Base-by-base conservation (phyloP, 129 eudicot species). In the Scalesia atractyloides region DNA sequence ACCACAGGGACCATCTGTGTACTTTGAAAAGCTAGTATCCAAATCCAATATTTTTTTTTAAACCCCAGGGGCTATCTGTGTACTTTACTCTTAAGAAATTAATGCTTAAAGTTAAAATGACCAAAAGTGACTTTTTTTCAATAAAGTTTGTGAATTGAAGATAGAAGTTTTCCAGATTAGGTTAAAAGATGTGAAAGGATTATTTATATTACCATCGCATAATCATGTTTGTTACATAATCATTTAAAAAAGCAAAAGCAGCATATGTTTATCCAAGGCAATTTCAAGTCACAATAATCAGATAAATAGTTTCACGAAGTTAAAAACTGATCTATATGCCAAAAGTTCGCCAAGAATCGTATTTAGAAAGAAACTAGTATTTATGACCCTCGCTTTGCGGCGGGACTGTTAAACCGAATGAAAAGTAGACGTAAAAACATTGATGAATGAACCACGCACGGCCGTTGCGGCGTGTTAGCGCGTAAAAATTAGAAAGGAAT, bases 241-340 rank as follows among this genome's bases (percentile, higher is more conserved):
- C n/a, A n/a, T n/a, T n/a, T n/a, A n/a, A n/a, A n/a, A 56, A 57
- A 22, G 22, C 9, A 57, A 57, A 57, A 57, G 15, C 36, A 57
- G 37, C 10, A 22, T 20, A 3, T 57, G 64, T 57, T 20, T 9
- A 22, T 20, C 37, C 37, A 57, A 57, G 37, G 64, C n/a, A 7
- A 57, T 57, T 57, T 22, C 36, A 22, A 57, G 37, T 57, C 16
- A 22, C 36, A 20, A 20, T 22, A 20, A 20, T 11, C 36, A 22
- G 64, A 57, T 22, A 10, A 57, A 20, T 19, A 10, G 43, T 60
- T 60, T 5, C 65, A 30, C 65, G 9, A 14, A 13, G 65, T 26
- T 60, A 60, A 60, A 58, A 14, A 13, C 36, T 30, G 65, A 26
- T 51, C 11, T 36, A 6, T 41, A 53, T 71, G 67, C 66, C 43